phyloP scores from a whole-genome alignment of 2,329 filamentous ascomycete genomes.

The Trichoderma sp. region DNA sequence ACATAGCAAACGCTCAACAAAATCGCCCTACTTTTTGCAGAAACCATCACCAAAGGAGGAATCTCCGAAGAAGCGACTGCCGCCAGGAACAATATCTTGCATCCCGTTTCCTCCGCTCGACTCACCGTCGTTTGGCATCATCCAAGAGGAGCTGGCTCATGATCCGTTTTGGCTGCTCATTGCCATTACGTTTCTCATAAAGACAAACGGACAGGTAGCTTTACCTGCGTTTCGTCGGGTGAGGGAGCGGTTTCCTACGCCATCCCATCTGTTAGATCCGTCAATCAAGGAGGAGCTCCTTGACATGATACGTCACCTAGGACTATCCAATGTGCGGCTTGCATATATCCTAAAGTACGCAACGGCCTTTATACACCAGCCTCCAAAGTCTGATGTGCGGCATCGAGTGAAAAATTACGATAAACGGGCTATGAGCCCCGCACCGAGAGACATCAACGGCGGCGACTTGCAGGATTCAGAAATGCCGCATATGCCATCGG shows the following conservation, averaged over 20 bases:
- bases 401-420: constrained; percentile 52
- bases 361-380: constrained; percentile 60
- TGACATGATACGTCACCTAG: constrained; percentile 64
- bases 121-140: constrained; percentile 65
- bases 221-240: constrained; percentile 72
- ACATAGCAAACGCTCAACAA: constrained; percentile 19
- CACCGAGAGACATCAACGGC: not conserved
- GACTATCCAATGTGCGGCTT: constrained; percentile 66
- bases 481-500: not conserved
- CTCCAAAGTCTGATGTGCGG: constrained; percentile 57
- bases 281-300: constrained; percentile 51
- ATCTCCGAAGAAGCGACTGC: constrained; percentile 32
- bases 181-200: constrained; percentile 80
- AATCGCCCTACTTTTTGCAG: constrained; percentile 36
- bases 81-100: constrained; percentile 47
- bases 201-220: constrained; percentile 69
- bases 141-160: constrained; percentile 74
- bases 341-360: constrained; percentile 68
- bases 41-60: constrained; percentile 21
- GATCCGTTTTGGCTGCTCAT: constrained; percentile 79
- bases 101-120: constrained; percentile 67
- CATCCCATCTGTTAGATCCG: constrained; percentile 56
- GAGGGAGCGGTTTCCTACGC: constrained; percentile 65
- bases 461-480: constrained; percentile 10
- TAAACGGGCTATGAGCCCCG: constrained; percentile 31